phyloP scores from a whole-genome alignment of 2,329 filamentous ascomycete species.

The Neofusicoccum sp. region DNA sequence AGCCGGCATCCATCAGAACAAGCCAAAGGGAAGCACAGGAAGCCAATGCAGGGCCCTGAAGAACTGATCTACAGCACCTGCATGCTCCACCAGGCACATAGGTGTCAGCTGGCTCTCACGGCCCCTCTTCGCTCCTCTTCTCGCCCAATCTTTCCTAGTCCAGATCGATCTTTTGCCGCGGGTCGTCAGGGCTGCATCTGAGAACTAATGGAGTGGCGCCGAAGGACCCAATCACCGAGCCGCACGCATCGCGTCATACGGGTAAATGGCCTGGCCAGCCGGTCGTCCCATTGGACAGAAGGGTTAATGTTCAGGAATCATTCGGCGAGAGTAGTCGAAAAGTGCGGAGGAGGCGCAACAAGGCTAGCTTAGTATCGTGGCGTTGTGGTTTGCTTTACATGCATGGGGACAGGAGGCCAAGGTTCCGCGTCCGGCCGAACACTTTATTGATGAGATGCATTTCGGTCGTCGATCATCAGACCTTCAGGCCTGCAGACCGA shows the following conservation, averaged over 20 bases:
- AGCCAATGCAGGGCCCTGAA: slow-evolving; percentile 11
- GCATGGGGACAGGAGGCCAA: slow-evolving; percentile 8
- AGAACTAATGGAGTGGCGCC: not conserved
- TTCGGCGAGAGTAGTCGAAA: not conserved
- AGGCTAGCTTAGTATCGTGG: slow-evolving; percentile 12
- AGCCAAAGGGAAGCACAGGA: not conserved
- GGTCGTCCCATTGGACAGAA: not conserved
- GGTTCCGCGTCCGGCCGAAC: slow-evolving; percentile 8
- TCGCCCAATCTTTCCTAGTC: not conserved
- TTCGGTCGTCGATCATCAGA: not conserved
- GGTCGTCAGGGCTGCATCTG: not conserved
- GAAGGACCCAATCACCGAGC: not conserved
- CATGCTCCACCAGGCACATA: slow-evolving; percentile 7
- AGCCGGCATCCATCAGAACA: not conserved
- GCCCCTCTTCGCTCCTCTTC: not conserved
- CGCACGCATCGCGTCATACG: slow-evolving; percentile 13
- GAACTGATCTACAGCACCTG: slow-evolving; percentile 13
- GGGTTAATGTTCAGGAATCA: not conserved
- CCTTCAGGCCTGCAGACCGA: slow-evolving; percentile 29
- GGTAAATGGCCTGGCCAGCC: not conserved
- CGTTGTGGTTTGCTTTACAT: slow-evolving; percentile 5
- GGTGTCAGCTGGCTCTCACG: slow-evolving; percentile 6
- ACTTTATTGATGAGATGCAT: slow-evolving; percentile 8
- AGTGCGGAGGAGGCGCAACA: slow-evolving; percentile 11
- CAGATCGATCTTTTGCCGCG: slow-evolving; percentile 1